Base-by-base conservation (phyloP, 2,329 filamentous ascomycete genomes). In the Ophiobolus disseminans region DNA sequence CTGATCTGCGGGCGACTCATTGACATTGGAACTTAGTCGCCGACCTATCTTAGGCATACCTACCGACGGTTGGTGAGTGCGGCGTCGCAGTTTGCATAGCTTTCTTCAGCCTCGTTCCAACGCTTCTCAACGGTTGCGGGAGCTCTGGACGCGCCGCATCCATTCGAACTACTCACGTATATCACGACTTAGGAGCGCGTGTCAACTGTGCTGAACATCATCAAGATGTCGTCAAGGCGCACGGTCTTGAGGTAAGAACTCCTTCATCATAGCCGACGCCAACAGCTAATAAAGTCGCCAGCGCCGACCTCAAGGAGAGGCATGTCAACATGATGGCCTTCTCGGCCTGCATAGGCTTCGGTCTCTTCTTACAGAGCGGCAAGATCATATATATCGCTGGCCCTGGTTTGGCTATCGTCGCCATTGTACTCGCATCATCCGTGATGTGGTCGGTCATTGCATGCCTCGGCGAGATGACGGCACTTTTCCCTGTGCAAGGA, bases 401-500 rank as follows among this genome's bases (percentile, higher is more conserved):
- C 8, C 72, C 72, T 6, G 72, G 70, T 10, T 60, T 73, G 23
- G 72, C 71, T 3, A 62, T 70, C 8, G 56, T 75, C 10, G 70
- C 68, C 13, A 69, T 73, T 40, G 42, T 70, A 7, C 58, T 75
- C 1, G 69, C 66, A 14, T 69, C 70, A 7, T 70, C 68, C 2
- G 66, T 73, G 2, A 67, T 73, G 61, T 74, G 71, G 67, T 65
- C 66, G n/a, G 62, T 69, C 8, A 65, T 73, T 39, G 70, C 68
- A 3, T 72, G 64, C 32, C 79, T 97, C 13, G 92, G 92, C 54
- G 92, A 97, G 73, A 83, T 97, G 72, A 90, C 91, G 10, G 91
- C 96, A 22, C 76, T 91, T 4, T 96, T 91, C 63, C 92, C 92
- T 1, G 87, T 96, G 14, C 89, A 91, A 22, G 92, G 92, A 32